Conservation (phyloP, 2,329 filamentous ascomycete species). For the Ascochyta koolunga region DNA sequence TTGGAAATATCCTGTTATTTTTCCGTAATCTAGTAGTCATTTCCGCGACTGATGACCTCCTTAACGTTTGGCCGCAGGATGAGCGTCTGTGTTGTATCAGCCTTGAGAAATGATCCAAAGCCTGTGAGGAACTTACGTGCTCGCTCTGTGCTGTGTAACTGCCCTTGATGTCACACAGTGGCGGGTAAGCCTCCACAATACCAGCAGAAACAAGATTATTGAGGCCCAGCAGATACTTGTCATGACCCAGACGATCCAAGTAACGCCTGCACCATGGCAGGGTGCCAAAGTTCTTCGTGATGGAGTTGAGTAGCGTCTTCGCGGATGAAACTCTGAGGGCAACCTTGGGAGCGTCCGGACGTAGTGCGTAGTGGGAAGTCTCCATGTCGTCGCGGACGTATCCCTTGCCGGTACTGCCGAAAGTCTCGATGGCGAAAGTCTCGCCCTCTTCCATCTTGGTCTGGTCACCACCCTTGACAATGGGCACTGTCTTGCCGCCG, state of each 20-base stretch:
- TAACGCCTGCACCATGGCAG: conserved; percentile 90
- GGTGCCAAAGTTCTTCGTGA: conserved; percentile 96
- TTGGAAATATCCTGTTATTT: background rate
- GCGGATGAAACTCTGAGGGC: conserved; percentile 80
- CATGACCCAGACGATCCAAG: conserved; percentile 88
- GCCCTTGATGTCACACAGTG: conserved; percentile 88
- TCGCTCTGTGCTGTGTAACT: conserved; percentile 94
- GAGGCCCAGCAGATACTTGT: conserved; percentile 89
- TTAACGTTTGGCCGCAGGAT: conserved; percentile 63
- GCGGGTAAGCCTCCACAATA: conserved; percentile 89
- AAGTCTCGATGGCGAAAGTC: conserved; percentile 94
- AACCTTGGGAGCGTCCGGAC: conserved; percentile 74
- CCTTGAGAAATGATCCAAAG: too few relatives aligned
- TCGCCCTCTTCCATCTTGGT: conserved; percentile 99
- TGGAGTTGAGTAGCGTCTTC: conserved; percentile 82
- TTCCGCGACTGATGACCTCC: conserved; percentile 84
- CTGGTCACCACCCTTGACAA: conserved; percentile 84
- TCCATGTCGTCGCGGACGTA: conserved; percentile 86
- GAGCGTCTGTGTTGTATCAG: conserved; percentile 41
- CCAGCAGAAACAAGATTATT: conserved; percentile 84
- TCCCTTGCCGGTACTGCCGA: conserved; percentile 90
- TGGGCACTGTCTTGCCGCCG: conserved; percentile 90
- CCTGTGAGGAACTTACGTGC: conserved; percentile 69
- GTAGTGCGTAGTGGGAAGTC: conserved; percentile 85
- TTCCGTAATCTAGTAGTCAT: conserved; percentile 69